These are phyloP conservation scores for Boletus vermiculosoides DNA, from an alignment of 768 basidiomycete species.

Conservation along the genomic window DNA sequence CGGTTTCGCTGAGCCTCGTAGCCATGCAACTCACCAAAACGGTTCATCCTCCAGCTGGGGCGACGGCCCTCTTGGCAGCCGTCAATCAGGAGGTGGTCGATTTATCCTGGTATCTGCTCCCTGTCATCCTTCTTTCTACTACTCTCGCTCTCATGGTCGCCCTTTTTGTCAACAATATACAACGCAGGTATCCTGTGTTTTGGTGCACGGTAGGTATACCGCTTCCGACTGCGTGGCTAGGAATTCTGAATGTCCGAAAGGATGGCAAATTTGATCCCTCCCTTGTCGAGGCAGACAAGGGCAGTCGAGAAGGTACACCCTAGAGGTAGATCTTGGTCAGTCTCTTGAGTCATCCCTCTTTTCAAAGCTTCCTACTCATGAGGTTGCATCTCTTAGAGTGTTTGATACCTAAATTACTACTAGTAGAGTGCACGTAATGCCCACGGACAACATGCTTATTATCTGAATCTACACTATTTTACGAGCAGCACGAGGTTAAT, in stretches of 20 bases:
- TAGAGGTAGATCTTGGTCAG: constrained; percentile 6
- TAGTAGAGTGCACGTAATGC: neutral
- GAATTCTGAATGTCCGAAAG: neutral
- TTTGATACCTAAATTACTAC: neutral
- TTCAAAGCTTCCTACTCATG: constrained; percentile 6
- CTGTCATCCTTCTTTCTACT: constrained; percentile 49
- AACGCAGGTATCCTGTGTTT: constrained; percentile 44
- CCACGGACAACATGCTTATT: constrained; percentile 1
- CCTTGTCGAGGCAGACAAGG: neutral
- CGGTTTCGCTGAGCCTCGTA: constrained; percentile 42
- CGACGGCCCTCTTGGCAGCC: constrained; percentile 52
- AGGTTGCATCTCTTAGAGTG: neutral
- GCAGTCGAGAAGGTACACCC: neutral
- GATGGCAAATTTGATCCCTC: neutral
- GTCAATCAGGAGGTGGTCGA: constrained; percentile 40
- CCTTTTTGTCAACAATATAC: constrained; percentile 50
- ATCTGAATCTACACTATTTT: neutral
- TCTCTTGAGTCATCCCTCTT: neutral
- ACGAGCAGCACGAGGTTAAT: constrained; percentile 12
- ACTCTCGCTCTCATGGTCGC: constrained; percentile 44
- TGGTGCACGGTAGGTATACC: constrained; percentile 36
- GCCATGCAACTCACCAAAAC: constrained; percentile 53
- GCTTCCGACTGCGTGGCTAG: neutral
- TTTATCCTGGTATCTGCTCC: constrained; percentile 55
- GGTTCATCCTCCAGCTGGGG: constrained; percentile 57